Percentiles rank a stretch among this genome's conserved stretches.
These are phyloP conservation scores for Carallia brachiata DNA, from an alignment of 345 rosid genomes.

Conservation along the genomic window DNA sequence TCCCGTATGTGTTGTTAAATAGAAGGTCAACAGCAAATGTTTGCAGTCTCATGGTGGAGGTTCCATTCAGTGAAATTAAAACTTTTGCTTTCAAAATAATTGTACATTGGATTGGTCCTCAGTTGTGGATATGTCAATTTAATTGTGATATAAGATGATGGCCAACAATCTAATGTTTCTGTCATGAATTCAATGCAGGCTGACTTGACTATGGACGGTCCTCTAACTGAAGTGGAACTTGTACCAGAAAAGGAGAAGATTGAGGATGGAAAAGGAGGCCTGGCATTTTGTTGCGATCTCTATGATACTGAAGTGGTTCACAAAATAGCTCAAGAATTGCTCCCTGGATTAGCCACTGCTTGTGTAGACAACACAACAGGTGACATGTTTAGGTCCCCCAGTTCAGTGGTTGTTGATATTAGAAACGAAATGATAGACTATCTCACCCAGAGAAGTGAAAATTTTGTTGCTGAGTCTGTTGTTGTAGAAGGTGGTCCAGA, in stretches of 20 bases:
- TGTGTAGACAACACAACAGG: slow-evolving; percentile 88
- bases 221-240: neutral
- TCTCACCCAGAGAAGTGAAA: slow-evolving; percentile 67
- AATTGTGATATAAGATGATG: neutral
- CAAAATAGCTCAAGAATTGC: slow-evolving; percentile 58
- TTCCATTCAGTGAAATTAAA: neutral
- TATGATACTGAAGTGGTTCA: slow-evolving; percentile 62
- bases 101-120: too few species aligned
- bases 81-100: neutral
- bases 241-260: neutral
- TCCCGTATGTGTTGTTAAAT: too few species aligned
- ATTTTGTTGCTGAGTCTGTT: slow-evolving; percentile 70
- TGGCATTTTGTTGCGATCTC: slow-evolving; percentile 54
- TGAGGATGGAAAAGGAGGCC: slow-evolving; percentile 37
- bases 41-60: too few species aligned
- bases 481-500: slow-evolving; percentile 51
- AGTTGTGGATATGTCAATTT: neutral
- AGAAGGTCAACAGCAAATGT: too few species aligned
- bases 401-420: slow-evolving; percentile 71
- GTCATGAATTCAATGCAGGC: neutral
- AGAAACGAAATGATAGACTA: slow-evolving; percentile 72
- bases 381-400: slow-evolving; percentile 65
- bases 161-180: neutral
- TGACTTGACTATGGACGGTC: neutral
- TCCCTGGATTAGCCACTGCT: slow-evolving; percentile 77